phyloP scores from a whole-genome alignment of 2,329 filamentous ascomycete genomes.

The Lecanicillium sp. region DNA sequence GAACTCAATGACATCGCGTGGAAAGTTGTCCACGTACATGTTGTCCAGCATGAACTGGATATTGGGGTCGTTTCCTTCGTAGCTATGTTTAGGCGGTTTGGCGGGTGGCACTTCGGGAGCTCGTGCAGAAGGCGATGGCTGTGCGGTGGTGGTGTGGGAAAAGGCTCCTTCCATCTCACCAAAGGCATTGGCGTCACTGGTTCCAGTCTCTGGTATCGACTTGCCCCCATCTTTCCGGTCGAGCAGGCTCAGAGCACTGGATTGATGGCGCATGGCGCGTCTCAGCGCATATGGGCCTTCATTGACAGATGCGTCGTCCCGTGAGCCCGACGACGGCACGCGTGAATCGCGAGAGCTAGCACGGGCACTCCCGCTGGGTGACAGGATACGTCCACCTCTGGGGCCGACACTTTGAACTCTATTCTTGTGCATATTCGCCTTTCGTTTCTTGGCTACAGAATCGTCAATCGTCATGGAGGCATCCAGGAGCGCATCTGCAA shows the following conservation, averaged over 20 bases:
- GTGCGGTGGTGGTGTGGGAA: constrained; percentile 26
- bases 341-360: constrained; percentile 33
- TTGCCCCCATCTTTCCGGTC: constrained; percentile 55
- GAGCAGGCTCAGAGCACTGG: constrained; percentile 54
- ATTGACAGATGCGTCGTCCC: constrained; percentile 27
- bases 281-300: constrained; percentile 38
- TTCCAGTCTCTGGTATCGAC: constrained; percentile 52
- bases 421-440: constrained; percentile 45
- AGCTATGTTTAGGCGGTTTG: constrained; percentile 65
- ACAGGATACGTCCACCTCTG: constrained; percentile 24
- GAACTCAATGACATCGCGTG: constrained; percentile 61
- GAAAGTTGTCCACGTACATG: constrained; percentile 71
- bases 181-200: constrained; percentile 53
- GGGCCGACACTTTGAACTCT: constrained; percentile 34
- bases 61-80: constrained; percentile 69
- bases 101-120: constrained; percentile 27
- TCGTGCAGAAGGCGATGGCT: constrained; percentile 20
- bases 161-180: constrained; percentile 55
- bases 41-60: constrained; percentile 70
- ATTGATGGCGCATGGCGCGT: constrained; percentile 47
- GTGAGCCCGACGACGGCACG: constrained; percentile 28
- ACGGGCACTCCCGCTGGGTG: constrained; percentile 24
- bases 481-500: constrained; percentile 84
- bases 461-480: constrained; percentile 85
- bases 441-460: constrained; percentile 47